These are phyloP conservation scores for Bathelium albidoporum DNA, from an alignment of 495 filamentous ascomycete species.

Conservation along the genomic window DNA sequence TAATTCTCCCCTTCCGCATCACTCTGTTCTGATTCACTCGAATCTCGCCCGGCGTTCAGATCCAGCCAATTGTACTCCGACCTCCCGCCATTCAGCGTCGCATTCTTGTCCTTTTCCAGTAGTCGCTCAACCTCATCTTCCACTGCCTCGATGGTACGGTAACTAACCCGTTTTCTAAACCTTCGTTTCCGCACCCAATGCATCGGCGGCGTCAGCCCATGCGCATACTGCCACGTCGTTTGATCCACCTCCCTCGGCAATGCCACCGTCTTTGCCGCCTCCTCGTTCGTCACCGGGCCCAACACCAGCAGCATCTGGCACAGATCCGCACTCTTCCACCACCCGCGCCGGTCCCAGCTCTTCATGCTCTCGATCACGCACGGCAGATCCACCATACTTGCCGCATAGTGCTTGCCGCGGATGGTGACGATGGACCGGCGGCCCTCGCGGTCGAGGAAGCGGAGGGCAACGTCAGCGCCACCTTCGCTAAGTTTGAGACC, in stretches of 20 bases:
- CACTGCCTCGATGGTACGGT: slow-evolving; percentile 78
- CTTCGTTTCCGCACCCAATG: slow-evolving; percentile 72
- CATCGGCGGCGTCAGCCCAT: slow-evolving; percentile 88
- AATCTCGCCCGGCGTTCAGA: slow-evolving; percentile 32
- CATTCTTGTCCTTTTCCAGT: slow-evolving; percentile 54
- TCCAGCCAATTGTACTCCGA: slow-evolving; percentile 56
- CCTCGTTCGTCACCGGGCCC: slow-evolving; percentile 56
- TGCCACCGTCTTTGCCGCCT: slow-evolving; percentile 55
- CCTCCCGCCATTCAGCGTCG: slow-evolving; percentile 36
- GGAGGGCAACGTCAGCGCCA: slow-evolving; percentile 62
- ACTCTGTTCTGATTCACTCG: slow-evolving; percentile 37
- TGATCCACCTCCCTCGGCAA: slow-evolving; percentile 56
- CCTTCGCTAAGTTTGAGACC: slow-evolving; percentile 51
- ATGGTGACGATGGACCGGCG: slow-evolving; percentile 65
- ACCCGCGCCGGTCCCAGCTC: slow-evolving; percentile 81
- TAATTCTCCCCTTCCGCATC: slow-evolving; percentile 45
- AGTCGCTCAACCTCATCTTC: slow-evolving; percentile 73
- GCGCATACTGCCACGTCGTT: slow-evolving; percentile 66
- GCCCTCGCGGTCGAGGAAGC: slow-evolving; percentile 64
- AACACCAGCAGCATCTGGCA: slow-evolving; percentile 90
- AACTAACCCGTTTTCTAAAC: slow-evolving; percentile 73
- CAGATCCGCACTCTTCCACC: slow-evolving; percentile 90
- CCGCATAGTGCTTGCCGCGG: slow-evolving; percentile 60
- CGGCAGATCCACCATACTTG: slow-evolving; percentile 75
- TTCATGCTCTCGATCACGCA: slow-evolving; percentile 94